phyloP scores from a whole-genome alignment of 2,329 filamentous ascomycete genomes.

The Colletotrichum sp. region DNA sequence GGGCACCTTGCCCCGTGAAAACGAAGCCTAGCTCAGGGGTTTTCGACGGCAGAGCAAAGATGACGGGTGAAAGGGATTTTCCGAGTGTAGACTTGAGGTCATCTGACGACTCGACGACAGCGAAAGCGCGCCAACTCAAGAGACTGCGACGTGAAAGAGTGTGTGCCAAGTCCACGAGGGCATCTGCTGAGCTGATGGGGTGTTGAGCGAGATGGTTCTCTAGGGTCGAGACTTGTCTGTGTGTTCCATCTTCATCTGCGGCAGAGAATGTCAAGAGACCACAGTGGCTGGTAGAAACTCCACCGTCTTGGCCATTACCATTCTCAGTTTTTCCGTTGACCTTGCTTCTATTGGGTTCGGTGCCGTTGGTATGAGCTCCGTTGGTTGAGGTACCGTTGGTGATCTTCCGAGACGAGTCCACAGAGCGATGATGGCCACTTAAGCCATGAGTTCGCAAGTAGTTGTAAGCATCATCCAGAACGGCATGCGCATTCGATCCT shows the following conservation, averaged over 20 bases:
- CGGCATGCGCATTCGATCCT: slow-evolving; percentile 58
- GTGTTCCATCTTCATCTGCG: not conserved
- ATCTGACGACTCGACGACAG: not conserved
- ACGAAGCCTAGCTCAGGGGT: slow-evolving; percentile 40
- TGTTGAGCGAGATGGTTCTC: not conserved
- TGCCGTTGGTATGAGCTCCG: not conserved
- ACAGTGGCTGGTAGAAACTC: not conserved
- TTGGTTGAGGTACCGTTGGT: not conserved
- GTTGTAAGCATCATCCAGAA: slow-evolving; percentile 39
- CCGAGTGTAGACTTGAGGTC: not conserved
- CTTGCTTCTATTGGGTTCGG: not conserved
- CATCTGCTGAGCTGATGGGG: not conserved
- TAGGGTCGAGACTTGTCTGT: not conserved
- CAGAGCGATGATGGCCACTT: not conserved
- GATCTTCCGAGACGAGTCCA: not conserved
- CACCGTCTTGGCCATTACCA: not conserved
- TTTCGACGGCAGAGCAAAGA: slow-evolving; percentile 2
- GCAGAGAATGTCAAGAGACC: not conserved
- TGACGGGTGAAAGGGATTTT: not conserved
- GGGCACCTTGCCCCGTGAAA: slow-evolving; percentile 48
- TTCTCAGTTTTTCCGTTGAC: not conserved
- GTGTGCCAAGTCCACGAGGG: not conserved
- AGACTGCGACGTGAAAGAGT: not conserved
- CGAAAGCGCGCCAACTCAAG: not conserved
- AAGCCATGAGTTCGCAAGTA: slow-evolving; percentile 38